A percentile compares a stretch with the other conserved stretches of the same genome.
Evolutionary conservation across 1,284 basidiomycete species (phyloP).

Genomic region (Boletus mariae): DNA sequence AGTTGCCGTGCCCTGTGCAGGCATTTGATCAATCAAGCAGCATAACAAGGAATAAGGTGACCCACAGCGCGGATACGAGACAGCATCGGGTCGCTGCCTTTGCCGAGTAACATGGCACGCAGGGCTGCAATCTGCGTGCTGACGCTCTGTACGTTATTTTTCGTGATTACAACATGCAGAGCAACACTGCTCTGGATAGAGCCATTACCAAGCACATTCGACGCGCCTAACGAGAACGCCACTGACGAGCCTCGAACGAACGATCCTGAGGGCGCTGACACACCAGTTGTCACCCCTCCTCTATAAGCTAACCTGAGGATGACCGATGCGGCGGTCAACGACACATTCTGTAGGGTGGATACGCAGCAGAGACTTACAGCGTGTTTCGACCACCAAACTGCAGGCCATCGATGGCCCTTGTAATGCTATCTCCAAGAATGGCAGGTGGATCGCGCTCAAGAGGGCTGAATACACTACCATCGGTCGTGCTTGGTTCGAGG

Average conservation of each 20-base stretch:
- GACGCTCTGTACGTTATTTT: neutral
- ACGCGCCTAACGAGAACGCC: neutral
- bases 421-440: neutral
- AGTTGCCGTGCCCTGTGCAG: neutral
- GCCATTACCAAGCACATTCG: neutral
- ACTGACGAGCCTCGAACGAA: neutral
- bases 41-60: neutral
- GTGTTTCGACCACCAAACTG: neutral
- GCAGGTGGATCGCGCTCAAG: neutral
- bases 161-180: neutral
- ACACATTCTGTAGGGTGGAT: neutral
- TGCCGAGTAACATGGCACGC: neutral
- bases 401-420: neutral
- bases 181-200: neutral
- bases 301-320: neutral
- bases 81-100: neutral
- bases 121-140: neutral
- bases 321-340: neutral
- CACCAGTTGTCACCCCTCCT: neutral
- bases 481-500: neutral
- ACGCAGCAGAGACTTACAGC: neutral
- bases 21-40: neutral
- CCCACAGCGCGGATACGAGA: neutral
- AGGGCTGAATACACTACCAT: neutral
- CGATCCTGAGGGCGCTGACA: neutral